These are phyloP conservation scores for Penicillium bialowiezense DNA, from an alignment of 495 filamentous ascomycete species.

Conservation along the genomic window DNA sequence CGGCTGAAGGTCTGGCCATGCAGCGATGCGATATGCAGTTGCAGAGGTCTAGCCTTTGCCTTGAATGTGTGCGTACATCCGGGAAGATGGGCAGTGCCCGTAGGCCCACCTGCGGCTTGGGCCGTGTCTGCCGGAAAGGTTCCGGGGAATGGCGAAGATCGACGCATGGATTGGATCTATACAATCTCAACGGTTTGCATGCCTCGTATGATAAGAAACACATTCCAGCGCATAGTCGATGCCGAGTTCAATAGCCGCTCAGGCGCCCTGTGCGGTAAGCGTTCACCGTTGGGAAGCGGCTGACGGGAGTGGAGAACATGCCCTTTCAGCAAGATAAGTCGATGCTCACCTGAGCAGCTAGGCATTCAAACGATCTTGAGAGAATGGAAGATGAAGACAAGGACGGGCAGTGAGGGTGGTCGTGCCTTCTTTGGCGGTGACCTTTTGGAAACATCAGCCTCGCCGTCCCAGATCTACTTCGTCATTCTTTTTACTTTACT, in stretches of 20 bases:
- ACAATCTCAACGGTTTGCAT: neutral
- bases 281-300: no score
- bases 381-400: neutral
- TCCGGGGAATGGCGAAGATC: slow-evolving; percentile 16
- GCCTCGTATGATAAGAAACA: no score
- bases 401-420: neutral
- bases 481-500: no score
- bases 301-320: no score
- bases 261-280: no score
- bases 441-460: neutral
- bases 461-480: no score
- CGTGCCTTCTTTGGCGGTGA: slow-evolving; percentile 1
- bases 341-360: no score
- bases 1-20: slow-evolving; percentile 9
- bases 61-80: neutral
- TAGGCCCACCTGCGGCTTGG: slow-evolving; percentile 25
- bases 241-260: no score
- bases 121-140: slow-evolving; percentile 17
- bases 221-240: no score
- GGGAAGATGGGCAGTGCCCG: slow-evolving; percentile 9
- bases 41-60: neutral
- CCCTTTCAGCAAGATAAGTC: no score
- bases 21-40: slow-evolving; percentile 1
- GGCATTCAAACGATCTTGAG: no score
- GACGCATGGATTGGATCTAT: slow-evolving; percentile 14